phyloP scores from a whole-genome alignment of 306 rosid species.

The Medicago truncatula region DNA sequence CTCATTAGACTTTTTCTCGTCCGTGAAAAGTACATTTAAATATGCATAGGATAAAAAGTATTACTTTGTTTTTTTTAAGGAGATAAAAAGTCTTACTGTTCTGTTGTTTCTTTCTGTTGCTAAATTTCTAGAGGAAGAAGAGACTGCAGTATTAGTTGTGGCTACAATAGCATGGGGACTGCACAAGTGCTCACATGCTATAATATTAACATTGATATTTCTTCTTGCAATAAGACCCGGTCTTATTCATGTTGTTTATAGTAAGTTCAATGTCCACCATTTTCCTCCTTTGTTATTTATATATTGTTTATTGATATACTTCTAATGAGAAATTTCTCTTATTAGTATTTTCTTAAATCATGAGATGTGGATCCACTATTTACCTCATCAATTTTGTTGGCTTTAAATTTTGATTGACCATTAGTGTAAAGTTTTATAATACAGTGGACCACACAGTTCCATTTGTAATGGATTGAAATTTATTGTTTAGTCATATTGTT shows the following conservation, averaged over 20 bases:
- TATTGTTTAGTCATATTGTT: not conserved
- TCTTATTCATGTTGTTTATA: slow-evolving; percentile 80
- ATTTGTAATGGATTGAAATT: not conserved
- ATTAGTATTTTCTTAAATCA: slow-evolving; percentile 31
- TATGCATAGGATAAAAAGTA: slow-evolving; percentile 29
- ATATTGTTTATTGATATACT: slow-evolving; percentile 17
- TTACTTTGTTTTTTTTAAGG: slow-evolving; percentile 29
- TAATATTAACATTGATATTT: slow-evolving; percentile 73
- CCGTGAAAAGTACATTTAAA: not conserved
- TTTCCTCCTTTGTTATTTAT: slow-evolving; percentile 31
- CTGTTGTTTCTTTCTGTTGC: slow-evolving; percentile 37
- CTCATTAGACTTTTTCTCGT: not conserved
- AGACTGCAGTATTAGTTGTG: slow-evolving; percentile 73
- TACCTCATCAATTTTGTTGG: slow-evolving; percentile 18
- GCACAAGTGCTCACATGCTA: slow-evolving; percentile 80
- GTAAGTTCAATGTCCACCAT: slow-evolving; percentile 53
- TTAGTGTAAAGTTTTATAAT: slow-evolving; percentile 22
- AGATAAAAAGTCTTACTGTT: slow-evolving; percentile 31
- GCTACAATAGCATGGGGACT: slow-evolving; percentile 91
- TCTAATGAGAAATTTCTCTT: slow-evolving; percentile 31
- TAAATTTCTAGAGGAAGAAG: slow-evolving; percentile 64
- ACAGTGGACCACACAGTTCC: slow-evolving; percentile 26
- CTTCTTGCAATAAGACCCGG: slow-evolving; percentile 90
- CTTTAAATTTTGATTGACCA: slow-evolving; percentile 29
- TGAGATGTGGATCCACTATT: slow-evolving; percentile 1